Evolutionary conservation across 306 rosid genomes (phyloP).

Genomic region (Quillaja saponaria): DNA sequence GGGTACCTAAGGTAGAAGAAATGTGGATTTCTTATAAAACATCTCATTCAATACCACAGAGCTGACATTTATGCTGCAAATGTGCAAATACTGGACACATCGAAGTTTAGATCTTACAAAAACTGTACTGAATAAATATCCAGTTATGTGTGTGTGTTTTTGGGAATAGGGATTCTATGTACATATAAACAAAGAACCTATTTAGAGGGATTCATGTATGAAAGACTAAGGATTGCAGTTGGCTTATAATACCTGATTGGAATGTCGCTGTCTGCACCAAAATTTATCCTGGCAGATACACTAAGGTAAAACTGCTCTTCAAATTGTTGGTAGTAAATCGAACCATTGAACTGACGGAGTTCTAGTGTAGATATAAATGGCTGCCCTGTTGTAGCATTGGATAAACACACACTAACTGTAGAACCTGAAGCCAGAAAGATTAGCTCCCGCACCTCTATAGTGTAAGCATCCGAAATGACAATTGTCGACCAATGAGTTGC

Average conservation of each 20-base stretch:
- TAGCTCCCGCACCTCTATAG: constrained; percentile 65
- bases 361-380: constrained; percentile 97
- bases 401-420: constrained; percentile 76
- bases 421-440: constrained; percentile 83
- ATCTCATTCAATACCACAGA: constrained; percentile 17
- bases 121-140: too few species aligned
- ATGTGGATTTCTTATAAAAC: constrained; percentile 10
- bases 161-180: too few species aligned
- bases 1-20: constrained; percentile 73
- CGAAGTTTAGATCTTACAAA: too few species aligned
- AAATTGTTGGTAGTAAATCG: constrained; percentile 59
- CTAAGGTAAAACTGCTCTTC: constrained; percentile 80
- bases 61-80: not conserved
- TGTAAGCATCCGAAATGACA: constrained; percentile 79
- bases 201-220: too few species aligned
- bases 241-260: constrained; percentile 93
- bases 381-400: constrained; percentile 96
- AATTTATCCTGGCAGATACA: constrained; percentile 95
- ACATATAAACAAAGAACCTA: too few species aligned
- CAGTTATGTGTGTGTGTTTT: too few species aligned
- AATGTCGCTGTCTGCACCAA: constrained; percentile 81
- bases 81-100: too few species aligned
- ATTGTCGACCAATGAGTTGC: constrained; percentile 91
- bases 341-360: constrained; percentile 95
- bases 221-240: too few species aligned